A percentile compares a stretch with the other conserved stretches of the same genome.
These are phyloP conservation scores for Murraya paniculata DNA, from an alignment of 345 rosid genomes.

Conservation along the genomic window DNA sequence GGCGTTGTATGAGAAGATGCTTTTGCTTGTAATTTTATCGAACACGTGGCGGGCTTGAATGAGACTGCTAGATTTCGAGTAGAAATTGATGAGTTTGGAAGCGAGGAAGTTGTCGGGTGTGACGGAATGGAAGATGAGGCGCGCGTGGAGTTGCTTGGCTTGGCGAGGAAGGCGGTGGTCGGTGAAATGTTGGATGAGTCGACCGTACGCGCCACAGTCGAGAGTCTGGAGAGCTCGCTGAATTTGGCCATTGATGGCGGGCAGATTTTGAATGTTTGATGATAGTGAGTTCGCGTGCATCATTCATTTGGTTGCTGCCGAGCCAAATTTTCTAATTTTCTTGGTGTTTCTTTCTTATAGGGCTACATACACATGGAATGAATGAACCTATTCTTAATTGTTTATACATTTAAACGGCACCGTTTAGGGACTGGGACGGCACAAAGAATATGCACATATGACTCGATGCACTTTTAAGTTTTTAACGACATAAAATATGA, in stretches of 20 bases:
- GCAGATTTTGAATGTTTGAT: constrained; percentile 1
- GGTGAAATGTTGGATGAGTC: constrained; percentile 57
- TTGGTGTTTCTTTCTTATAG: not conserved
- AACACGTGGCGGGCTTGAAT: constrained; percentile 58
- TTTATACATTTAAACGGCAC: not conserved
- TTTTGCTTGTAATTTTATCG: constrained; percentile 53
- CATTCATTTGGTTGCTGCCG: constrained; percentile 10
- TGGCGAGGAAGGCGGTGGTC: constrained; percentile 54
- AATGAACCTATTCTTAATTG: no score
- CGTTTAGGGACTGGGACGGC: not conserved
- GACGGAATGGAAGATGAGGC: constrained; percentile 47
- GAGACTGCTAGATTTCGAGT: constrained; percentile 40
- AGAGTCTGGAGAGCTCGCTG: constrained; percentile 36
- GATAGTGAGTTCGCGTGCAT: constrained; percentile 6
- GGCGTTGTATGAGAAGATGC: constrained; percentile 71
- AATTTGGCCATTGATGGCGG: constrained; percentile 24
- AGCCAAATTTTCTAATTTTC: no score
- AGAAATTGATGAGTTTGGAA: constrained; percentile 56
- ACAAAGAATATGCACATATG: no score
- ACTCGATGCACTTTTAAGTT: no score
- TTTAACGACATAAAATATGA: no score
- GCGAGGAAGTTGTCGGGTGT: constrained; percentile 70
- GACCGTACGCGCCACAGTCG: constrained; percentile 61
- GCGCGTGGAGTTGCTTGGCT: constrained; percentile 78
- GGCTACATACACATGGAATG: not conserved